Evolutionary conservation across 108 stramenopile species (phyloP).

Genomic region (Skeletonema grethae): DNA sequence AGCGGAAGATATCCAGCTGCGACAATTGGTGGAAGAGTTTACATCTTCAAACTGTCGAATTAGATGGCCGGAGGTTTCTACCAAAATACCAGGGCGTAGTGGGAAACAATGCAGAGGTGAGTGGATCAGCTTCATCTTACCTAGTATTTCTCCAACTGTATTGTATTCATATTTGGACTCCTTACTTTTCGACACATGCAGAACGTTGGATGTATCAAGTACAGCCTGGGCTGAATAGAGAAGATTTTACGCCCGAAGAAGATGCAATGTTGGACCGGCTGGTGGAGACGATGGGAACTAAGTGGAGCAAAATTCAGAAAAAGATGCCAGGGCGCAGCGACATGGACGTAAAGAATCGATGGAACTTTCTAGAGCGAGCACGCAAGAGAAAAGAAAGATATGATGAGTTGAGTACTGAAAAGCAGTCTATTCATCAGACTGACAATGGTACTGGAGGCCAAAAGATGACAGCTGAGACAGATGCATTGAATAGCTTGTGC

Average conservation of each 20-base stretch:
- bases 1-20: not conserved
- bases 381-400: not conserved
- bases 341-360: not conserved
- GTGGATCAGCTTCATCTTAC: not conserved
- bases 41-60: not conserved
- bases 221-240: not conserved
- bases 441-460: not conserved
- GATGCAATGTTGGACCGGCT: not conserved
- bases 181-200: not conserved
- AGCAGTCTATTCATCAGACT: not conserved
- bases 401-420: not conserved
- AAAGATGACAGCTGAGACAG: not conserved
- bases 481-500: not conserved
- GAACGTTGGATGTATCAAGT: not conserved
- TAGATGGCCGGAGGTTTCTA: not conserved
- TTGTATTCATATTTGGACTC: not conserved
- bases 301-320: not conserved
- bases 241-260: not conserved
- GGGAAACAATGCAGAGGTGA: not conserved
- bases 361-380: not conserved
- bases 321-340: not conserved
- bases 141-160: not conserved
- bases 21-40: not conserved
- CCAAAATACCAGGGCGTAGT: not conserved
- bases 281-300: not conserved